phyloP scores from a whole-genome alignment of 768 basidiomycete species.

The Daedaleopsis sinensis region DNA sequence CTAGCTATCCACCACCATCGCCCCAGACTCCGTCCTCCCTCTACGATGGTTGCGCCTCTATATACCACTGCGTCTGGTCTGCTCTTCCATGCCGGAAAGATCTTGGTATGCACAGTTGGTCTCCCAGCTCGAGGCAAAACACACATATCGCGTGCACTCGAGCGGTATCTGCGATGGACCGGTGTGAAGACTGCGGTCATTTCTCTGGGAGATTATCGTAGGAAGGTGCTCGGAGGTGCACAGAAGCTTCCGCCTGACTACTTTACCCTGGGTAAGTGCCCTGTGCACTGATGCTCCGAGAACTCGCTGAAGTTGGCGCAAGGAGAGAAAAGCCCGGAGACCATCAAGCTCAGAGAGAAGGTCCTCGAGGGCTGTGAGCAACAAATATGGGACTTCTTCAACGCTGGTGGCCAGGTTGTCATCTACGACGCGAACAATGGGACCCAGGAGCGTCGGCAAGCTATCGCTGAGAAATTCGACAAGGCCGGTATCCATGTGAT shows the following conservation, averaged over 20 bases:
- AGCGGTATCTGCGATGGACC: constrained; percentile 98
- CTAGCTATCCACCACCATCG: not conserved
- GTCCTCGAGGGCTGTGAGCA: constrained; percentile 87
- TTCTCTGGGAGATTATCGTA: constrained; percentile 91
- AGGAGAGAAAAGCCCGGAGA: constrained; percentile 82
- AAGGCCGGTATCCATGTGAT: constrained; percentile 89
- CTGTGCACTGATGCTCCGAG: not conserved
- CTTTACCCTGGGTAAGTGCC: constrained; percentile 71
- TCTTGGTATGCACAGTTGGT: constrained; percentile 90
- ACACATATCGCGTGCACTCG: constrained; percentile 92
- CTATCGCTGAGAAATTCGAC: constrained; percentile 84
- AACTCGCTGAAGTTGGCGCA: constrained; percentile 13
- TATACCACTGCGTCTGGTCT: constrained; percentile 91
- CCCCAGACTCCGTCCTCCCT: not conserved
- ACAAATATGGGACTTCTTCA: constrained; percentile 88
- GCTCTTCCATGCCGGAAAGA: constrained; percentile 93
- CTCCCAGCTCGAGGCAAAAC: constrained; percentile 96
- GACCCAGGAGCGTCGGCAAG: constrained; percentile 62
- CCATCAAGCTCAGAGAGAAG: constrained; percentile 71
- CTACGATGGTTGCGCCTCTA: constrained; percentile 88
- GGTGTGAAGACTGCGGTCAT: constrained; percentile 96
- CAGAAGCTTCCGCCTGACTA: constrained; percentile 91
- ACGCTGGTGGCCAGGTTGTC: constrained; percentile 88
- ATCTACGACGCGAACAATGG: constrained; percentile 99
- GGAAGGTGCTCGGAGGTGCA: constrained; percentile 87